Evolutionary conservation across 306 rosid genomes (phyloP), one percentile per base, ranked within the genome.

Genomic region (Lupinus albus): DNA sequence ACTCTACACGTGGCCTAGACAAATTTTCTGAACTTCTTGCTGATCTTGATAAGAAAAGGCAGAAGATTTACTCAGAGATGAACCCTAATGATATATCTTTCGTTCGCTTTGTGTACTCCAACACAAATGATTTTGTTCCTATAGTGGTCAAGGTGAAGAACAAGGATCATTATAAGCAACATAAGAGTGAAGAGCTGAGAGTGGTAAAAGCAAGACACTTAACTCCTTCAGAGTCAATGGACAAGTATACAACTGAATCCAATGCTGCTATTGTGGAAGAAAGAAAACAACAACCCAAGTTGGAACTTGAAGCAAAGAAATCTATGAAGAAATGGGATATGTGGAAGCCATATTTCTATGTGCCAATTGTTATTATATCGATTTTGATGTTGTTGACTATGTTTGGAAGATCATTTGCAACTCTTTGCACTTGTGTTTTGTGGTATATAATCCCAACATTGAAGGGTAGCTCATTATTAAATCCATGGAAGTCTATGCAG

Each of bases 11-110:
- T 44, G 99, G 99, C 53, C 83, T 91, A 0, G 99, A 94, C 49
- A 85, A 88, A 48, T 94, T 94, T 71, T 91, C 97, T 45, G 84
- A 72, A 3, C 96, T 91, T 25, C 18, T 94, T 30, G 80, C 89
- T 13, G 97, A 91, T 80, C 94, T 94, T 3, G 88, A 91, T 50
- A 87, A 83, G 65, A 91, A 82, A 58, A 83, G 92, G 74, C 86
- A 84, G 68, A 72, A 71, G 73, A 84, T 94, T 49, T 91, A 88
- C 68, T 86, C 91, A 3, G 80, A 82, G 61, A 76, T 52, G 36
- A 84, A 67, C 48, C 79, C 89, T 0, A 83, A 83, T 55, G 85
- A 91, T 30, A 80, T 81, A 7, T 80, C 93, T 17, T 67, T 86
- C 3, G 84, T 94, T 38, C 83, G 97, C 0, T 94, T 94, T 67